phyloP scores from a whole-genome alignment of 305 asterid genomes.

The Stenogyne calaminthoides region DNA sequence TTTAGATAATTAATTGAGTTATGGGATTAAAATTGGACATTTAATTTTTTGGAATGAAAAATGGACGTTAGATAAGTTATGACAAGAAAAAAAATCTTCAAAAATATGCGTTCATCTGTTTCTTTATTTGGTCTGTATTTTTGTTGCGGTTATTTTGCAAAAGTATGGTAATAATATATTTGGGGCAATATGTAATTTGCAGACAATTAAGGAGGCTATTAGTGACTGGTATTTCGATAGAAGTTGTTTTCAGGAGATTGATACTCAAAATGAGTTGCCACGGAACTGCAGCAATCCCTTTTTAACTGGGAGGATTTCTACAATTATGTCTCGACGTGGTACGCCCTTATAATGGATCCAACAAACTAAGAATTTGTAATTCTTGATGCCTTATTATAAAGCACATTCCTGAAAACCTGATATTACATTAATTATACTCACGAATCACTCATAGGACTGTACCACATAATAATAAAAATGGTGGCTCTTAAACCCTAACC shows the following conservation, averaged over 20 bases:
- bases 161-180: not conserved
- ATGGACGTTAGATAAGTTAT: too few species aligned
- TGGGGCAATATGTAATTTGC: not conserved
- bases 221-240: conserved; percentile 42
- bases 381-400: not conserved
- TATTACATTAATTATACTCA: too few species aligned
- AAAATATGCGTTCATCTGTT: not conserved
- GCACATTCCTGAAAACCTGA: too few species aligned
- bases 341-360: not conserved
- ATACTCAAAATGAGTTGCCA: conserved; percentile 19
- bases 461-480: too few species aligned
- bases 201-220: conserved; percentile 33
- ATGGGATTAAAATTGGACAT: too few species aligned
- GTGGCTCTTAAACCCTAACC: too few species aligned
- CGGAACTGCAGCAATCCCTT: conserved; percentile 18
- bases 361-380: not conserved
- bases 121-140: not conserved
- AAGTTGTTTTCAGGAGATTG: conserved; percentile 24
- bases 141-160: not conserved
- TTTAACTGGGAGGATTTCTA: not conserved
- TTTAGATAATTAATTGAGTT: too few species aligned
- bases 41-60: too few species aligned
- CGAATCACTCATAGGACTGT: too few species aligned
- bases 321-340: not conserved
- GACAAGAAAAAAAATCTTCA: too few species aligned